phyloP scores from a whole-genome alignment of 23 red algal species.

The Agarophyton chilense region DNA sequence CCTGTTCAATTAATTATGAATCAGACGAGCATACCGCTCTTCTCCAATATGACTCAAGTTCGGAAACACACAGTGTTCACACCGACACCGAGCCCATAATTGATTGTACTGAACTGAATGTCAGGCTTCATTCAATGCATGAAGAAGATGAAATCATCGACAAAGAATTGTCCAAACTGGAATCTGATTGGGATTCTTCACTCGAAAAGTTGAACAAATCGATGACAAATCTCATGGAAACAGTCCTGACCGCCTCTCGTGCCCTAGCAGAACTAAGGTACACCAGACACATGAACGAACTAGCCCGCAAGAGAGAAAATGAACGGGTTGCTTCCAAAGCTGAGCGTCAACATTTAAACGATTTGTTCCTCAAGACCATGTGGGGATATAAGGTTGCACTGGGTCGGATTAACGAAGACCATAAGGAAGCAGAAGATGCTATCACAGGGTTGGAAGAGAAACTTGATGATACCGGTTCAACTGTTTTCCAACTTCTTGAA shows the following conservation, averaged over 20 bases:
- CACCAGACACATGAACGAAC: background rate
- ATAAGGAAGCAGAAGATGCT: background rate
- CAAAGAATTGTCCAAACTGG: background rate
- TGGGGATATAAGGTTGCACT: background rate
- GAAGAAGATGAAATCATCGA: background rate
- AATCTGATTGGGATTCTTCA: background rate
- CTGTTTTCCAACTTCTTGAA: background rate
- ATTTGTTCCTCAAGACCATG: background rate
- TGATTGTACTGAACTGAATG: background rate
- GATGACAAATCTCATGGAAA: background rate
- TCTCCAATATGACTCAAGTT: background rate
- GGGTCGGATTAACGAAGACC: background rate
- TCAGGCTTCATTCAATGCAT: background rate
- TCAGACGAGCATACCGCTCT: background rate
- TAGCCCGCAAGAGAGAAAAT: background rate
- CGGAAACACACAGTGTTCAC: background rate
- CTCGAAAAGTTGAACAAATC: background rate
- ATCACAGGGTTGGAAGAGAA: background rate
- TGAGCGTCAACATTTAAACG: background rate
- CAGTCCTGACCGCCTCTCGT: background rate
- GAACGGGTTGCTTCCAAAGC: background rate
- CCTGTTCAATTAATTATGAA: background rate
- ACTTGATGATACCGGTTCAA: background rate
- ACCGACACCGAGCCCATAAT: background rate
- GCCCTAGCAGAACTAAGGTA: background rate